These are phyloP conservation scores for Cercospora sp. DNA, from an alignment of 2,329 filamentous ascomycete genomes.

Conservation along the genomic window DNA sequence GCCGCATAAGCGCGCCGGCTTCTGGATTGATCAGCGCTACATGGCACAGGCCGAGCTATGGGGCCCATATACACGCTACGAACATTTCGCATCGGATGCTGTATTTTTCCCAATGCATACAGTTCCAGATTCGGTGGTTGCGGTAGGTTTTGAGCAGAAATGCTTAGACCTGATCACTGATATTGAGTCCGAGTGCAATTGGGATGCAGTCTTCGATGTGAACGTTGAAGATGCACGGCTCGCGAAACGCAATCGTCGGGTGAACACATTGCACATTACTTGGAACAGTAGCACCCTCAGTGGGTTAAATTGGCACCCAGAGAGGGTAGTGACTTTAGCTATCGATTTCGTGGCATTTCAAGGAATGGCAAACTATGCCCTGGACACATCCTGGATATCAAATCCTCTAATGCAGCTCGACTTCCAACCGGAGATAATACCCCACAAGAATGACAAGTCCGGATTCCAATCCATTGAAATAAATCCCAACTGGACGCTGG, in stretches of 20 bases:
- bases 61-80: neutral
- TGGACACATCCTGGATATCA: neutral
- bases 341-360: neutral
- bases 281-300: too few relatives aligned
- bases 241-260: neutral
- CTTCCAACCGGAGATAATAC: neutral
- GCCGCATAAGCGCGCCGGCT: neutral
- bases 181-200: neutral
- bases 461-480: neutral
- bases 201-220: neutral
- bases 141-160: neutral
- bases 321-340: too few relatives aligned
- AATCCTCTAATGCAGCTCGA: neutral
- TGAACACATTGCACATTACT: neutral
- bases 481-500: constrained; percentile 18
- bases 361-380: neutral
- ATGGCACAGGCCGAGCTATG: too few relatives aligned
- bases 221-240: neutral
- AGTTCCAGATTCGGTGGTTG: neutral
- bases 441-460: neutral
- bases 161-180: neutral
- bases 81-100: neutral
- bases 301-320: too few relatives aligned
- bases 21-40: neutral
- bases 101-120: neutral